Evolutionary conservation across 352 stramenopile genomes (phyloP).

Genomic region (Phytophthora meadii): DNA sequence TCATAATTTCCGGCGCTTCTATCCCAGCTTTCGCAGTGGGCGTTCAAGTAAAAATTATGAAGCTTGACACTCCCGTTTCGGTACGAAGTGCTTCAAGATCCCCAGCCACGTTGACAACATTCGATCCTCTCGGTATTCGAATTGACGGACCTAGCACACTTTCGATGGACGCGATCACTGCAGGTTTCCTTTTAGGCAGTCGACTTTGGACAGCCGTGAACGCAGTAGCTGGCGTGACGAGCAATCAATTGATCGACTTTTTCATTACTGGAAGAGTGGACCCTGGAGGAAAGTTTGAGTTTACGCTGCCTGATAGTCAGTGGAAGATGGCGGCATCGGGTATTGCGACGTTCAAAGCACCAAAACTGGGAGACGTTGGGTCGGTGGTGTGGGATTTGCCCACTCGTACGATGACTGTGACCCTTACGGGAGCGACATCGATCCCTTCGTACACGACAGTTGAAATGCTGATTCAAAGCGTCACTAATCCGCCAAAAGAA

Average conservation of each 20-base stretch:
- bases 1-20: conserved; percentile 23
- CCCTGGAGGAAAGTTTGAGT: conserved; percentile 46
- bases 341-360: conserved; percentile 40
- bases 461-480: conserved; percentile 36
- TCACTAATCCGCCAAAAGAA: conserved; percentile 67
- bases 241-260: conserved; percentile 55
- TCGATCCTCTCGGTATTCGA: conserved; percentile 39
- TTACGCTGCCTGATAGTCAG: conserved; percentile 50
- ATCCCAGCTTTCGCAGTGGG: conserved; percentile 43
- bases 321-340: conserved; percentile 44
- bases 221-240: conserved; percentile 55
- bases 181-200: conserved; percentile 53
- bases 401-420: conserved; percentile 44
- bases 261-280: conserved; percentile 49
- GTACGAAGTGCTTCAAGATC: conserved; percentile 33
- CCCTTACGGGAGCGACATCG: conserved; percentile 22
- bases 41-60: conserved; percentile 45
- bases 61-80: conserved; percentile 50
- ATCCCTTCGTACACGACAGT: conserved; percentile 45
- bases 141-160: conserved; percentile 64
- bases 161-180: conserved; percentile 48
- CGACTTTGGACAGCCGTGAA: conserved; percentile 52
- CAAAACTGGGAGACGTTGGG: conserved; percentile 41
- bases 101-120: conserved; percentile 45
- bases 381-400: conserved; percentile 40